Base-by-base conservation (phyloP, 495 filamentous ascomycete genomes). In the Parmelia sp. region DNA sequence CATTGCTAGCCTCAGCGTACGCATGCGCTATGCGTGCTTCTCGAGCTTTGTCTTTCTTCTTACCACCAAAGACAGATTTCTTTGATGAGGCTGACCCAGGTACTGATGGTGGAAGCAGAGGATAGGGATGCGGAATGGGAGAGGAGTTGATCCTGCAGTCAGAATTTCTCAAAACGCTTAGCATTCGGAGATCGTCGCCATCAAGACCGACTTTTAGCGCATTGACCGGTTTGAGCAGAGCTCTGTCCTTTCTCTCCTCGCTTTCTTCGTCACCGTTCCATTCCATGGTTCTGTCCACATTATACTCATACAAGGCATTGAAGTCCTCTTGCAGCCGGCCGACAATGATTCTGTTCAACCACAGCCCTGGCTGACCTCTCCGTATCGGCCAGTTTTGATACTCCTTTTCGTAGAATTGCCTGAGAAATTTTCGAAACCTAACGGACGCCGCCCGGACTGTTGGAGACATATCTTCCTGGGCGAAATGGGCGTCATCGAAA, bases 41-140 rank as follows among this genome's bases (percentile, higher is more conserved):
- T 10, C 64, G 61, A 47, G 68, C 68, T 59, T 63, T 72, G 25
- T 72, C 72, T 44, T 17, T 37, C 23, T 31, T 65, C n/a, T 63
- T 59, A 15, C 66, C 57, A 35, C 58, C 21, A 29, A 68, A 65
- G 1, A 59, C 27, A 7, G 58, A 49, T 31, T 65, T 60, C 11
- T 58, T 65, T 1, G 62, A 36, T 27, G 40, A 17, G 17, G 29
- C 3, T 3, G 40, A 40, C n/a, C 36, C 35, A 29, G 44, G 39
- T 23, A 68, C n/a, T 2, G 61, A 63, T 8, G 58, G 37, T 21
- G 75, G 74, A 33, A 74, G 71, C 0, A 90, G 75, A 2, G 87
- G 87, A 65, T 86, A 89, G 5, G 87, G 86, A 58, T 84, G 78
- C 2, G 87, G 87, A 56, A 89, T 86, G 62, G 86, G 85, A 7